Evolutionary conservation across 2,329 filamentous ascomycete genomes (phyloP).

Genomic region (Colletotrichum coccodes): DNA sequence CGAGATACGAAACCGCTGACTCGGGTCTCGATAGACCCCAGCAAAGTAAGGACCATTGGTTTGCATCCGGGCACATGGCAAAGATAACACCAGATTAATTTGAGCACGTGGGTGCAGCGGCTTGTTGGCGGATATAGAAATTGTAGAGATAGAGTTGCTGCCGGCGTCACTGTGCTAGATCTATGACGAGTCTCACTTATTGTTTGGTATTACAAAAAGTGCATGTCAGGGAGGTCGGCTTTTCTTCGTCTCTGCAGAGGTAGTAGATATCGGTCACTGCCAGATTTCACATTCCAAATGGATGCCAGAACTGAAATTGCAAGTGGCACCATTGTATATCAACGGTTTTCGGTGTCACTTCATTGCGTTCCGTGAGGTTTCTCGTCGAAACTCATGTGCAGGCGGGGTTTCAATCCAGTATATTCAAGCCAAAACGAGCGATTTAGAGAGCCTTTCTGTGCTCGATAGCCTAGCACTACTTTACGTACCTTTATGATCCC

Average conservation of each 20-base stretch:
- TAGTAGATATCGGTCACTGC: background rate
- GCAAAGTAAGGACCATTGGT: background rate
- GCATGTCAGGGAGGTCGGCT: no score
- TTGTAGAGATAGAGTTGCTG: background rate
- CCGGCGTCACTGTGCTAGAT: background rate
- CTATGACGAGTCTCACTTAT: background rate
- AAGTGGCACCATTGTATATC: no score
- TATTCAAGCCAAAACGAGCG: no score
- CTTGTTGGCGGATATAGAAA: background rate
- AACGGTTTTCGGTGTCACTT: no score
- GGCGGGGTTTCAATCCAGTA: no score
- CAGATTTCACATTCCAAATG: background rate
- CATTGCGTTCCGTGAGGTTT: no score
- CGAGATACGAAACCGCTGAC: constrained; percentile 1
- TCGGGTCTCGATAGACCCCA: background rate
- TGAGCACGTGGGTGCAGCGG: constrained; percentile 16
- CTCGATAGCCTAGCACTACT: no score
- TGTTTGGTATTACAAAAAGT: no score
- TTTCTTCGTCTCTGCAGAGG: background rate
- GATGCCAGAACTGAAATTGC: no score
- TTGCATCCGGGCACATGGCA: background rate
- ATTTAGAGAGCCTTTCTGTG: no score
- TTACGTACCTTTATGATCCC: no score
- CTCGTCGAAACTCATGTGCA: no score
- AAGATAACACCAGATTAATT: background rate